Percentiles rank a stretch among this genome's conserved stretches.
Conservation (phyloP, 192 early-diverging fungal genomes). For the Coemansia sp. region DNA sequence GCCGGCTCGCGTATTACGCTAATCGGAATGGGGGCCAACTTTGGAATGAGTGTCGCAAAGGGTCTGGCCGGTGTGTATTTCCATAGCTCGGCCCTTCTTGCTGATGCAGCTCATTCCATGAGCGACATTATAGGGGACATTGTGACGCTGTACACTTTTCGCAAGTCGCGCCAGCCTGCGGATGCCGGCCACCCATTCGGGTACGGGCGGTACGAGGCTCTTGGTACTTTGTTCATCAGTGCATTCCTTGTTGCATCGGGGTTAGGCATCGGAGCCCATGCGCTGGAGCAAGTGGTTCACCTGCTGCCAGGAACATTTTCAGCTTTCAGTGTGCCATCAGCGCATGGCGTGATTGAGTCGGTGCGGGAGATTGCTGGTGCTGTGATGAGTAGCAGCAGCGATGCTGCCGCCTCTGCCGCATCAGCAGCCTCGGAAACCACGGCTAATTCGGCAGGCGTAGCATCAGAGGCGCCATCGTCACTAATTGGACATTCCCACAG, state of each 20-base stretch:
- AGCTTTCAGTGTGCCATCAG: slow-evolving; percentile 12
- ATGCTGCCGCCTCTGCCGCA: slow-evolving; percentile 3
- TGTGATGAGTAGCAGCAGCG: slow-evolving; percentile 10
- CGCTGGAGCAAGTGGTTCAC: slow-evolving; percentile 57
- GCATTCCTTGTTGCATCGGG: slow-evolving; percentile 68
- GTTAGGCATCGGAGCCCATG: slow-evolving; percentile 66
- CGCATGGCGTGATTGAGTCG: slow-evolving; percentile 13
- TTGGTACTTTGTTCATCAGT: slow-evolving; percentile 67
- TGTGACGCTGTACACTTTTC: slow-evolving; percentile 78
- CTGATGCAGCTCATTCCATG: slow-evolving; percentile 79
- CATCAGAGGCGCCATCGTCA: slow-evolving; percentile 25
- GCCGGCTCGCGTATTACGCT: slow-evolving; percentile 68
- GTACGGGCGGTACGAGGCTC: slow-evolving; percentile 66
- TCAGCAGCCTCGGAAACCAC: background rate
- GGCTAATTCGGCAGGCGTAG: slow-evolving; percentile 7
- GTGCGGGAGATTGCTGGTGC: slow-evolving; percentile 14
- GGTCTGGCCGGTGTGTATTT: slow-evolving; percentile 66
- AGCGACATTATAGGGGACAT: slow-evolving; percentile 75
- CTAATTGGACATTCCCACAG: slow-evolving; percentile 29
- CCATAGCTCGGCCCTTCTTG: slow-evolving; percentile 76
- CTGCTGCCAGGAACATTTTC: slow-evolving; percentile 27
- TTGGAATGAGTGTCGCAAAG: slow-evolving; percentile 63
- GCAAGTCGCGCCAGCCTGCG: slow-evolving; percentile 63
- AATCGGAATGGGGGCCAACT: slow-evolving; percentile 65
- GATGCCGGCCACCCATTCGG: slow-evolving; percentile 71